Evolutionary conservation across 2,329 filamentous ascomycete genomes (phyloP).

Genomic region (Cercospora citrullina): DNA sequence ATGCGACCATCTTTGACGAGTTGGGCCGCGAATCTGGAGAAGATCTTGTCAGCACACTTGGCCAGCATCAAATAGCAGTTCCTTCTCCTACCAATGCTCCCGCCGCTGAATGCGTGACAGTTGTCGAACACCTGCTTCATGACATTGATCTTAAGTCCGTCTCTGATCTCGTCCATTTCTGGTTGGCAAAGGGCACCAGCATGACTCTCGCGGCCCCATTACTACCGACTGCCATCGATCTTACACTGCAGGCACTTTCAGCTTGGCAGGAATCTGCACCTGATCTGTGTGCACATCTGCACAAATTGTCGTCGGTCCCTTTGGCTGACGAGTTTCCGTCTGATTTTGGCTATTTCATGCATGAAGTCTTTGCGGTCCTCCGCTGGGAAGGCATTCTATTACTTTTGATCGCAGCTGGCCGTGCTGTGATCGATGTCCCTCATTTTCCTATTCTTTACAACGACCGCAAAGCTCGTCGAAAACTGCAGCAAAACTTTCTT

Average conservation of each 20-base stretch:
- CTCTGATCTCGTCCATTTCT: background rate
- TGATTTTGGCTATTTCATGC: background rate
- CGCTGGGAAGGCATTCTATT: background rate
- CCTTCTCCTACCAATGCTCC: background rate
- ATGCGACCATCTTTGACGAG: background rate
- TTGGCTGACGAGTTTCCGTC: background rate
- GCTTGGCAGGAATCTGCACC: background rate
- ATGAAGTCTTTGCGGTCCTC: background rate
- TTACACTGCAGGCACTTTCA: background rate
- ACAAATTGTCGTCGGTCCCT: background rate
- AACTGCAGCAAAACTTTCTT: background rate
- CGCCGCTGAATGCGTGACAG: background rate
- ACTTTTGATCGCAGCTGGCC: background rate
- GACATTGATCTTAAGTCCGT: background rate
- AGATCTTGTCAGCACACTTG: background rate
- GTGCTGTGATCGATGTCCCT: background rate
- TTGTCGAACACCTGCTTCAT: background rate
- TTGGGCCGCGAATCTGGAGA: background rate
- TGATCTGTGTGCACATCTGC: background rate
- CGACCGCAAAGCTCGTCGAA: background rate
- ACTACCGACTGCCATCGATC: background rate
- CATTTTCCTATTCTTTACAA: background rate
- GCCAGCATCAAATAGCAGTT: background rate
- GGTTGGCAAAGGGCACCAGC: background rate
- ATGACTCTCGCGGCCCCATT: background rate